Evolutionary conservation across 805 yeast genomes (phyloP).

Genomic region (Candida glaebosa): DNA sequence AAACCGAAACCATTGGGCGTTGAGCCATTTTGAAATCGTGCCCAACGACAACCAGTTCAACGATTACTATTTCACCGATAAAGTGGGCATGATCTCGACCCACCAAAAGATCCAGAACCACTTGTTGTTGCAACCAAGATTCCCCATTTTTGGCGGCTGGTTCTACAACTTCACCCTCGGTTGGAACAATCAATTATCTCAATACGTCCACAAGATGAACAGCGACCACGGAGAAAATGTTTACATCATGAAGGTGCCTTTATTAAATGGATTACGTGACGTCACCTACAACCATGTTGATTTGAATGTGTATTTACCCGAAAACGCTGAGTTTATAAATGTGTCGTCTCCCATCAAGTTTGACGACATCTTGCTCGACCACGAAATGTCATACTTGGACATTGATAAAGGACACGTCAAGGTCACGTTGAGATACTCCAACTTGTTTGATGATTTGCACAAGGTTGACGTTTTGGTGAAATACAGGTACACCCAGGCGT

Average conservation of each 20-base stretch:
- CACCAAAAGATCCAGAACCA: constrained; percentile 43
- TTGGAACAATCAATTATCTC: constrained; percentile 66
- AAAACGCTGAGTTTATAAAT: constrained; percentile 64
- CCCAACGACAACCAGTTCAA: constrained; percentile 38
- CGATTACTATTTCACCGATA: constrained; percentile 78
- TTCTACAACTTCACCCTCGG: constrained; percentile 91
- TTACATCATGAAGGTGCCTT: constrained; percentile 64
- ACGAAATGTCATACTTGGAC: constrained; percentile 66
- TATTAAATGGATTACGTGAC: constrained; percentile 69
- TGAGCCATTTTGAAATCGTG: constrained; percentile 57
- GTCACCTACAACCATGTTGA: constrained; percentile 61
- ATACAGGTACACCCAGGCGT: constrained; percentile 56
- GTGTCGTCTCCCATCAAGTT: constrained; percentile 55
- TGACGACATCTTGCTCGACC: constrained; percentile 24
- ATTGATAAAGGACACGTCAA: constrained; percentile 74
- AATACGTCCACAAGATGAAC: constrained; percentile 45
- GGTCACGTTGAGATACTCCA: constrained; percentile 53
- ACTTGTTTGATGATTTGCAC: constrained; percentile 67
- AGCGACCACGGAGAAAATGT: constrained; percentile 40
- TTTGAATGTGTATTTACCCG: constrained; percentile 75
- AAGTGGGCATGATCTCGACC: constrained; percentile 91
- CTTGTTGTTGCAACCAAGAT: constrained; percentile 75
- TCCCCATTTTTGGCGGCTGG: constrained; percentile 97
- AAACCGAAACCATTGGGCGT: constrained; percentile 52
- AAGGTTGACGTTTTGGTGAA: constrained; percentile 53